These are phyloP conservation scores for Lagenidium sp. DNA, from an alignment of 352 stramenopile genomes.

Conservation along the genomic window DNA sequence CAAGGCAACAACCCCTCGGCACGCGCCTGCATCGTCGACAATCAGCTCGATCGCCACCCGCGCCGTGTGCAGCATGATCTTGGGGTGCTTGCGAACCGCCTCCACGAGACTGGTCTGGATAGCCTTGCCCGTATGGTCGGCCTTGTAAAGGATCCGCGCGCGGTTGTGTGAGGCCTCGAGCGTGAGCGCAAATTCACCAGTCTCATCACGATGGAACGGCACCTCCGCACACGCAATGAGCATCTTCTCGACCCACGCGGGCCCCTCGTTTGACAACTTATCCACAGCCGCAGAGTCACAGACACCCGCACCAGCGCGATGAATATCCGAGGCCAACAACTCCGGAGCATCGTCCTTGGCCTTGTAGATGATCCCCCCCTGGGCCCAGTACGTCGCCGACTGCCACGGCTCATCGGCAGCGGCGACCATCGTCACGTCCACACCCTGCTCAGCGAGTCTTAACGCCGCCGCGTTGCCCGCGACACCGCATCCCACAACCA, in stretches of 20 bases:
- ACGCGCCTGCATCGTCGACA: constrained; percentile 43
- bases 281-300: constrained; percentile 87
- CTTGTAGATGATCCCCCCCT: constrained; percentile 95
- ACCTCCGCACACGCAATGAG: constrained; percentile 80
- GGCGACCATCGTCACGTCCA: constrained; percentile 75
- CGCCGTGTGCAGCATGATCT: constrained; percentile 61
- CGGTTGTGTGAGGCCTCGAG: constrained; percentile 91
- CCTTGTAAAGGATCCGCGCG: constrained; percentile 91
- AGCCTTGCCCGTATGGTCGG: constrained; percentile 88
- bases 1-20: constrained; percentile 46
- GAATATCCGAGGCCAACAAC: constrained; percentile 87
- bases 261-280: constrained; percentile 89
- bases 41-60: constrained; percentile 69
- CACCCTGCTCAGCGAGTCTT: constrained; percentile 52
- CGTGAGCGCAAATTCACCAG: constrained; percentile 66
- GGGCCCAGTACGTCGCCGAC: constrained; percentile 94
- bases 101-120: constrained; percentile 89
- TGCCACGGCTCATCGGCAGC: constrained; percentile 68
- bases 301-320: constrained; percentile 85
- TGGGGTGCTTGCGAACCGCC: constrained; percentile 77
- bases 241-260: constrained; percentile 83
- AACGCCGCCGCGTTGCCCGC: constrained; percentile 64
- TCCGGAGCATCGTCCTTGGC: constrained; percentile 78
- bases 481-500: constrained; percentile 75
- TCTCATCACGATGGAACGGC: constrained; percentile 77